Evolutionary conservation across 805 yeast species (phyloP), one percentile per base, ranked within the genome.

Genomic region (Candida coquimbonensis): DNA sequence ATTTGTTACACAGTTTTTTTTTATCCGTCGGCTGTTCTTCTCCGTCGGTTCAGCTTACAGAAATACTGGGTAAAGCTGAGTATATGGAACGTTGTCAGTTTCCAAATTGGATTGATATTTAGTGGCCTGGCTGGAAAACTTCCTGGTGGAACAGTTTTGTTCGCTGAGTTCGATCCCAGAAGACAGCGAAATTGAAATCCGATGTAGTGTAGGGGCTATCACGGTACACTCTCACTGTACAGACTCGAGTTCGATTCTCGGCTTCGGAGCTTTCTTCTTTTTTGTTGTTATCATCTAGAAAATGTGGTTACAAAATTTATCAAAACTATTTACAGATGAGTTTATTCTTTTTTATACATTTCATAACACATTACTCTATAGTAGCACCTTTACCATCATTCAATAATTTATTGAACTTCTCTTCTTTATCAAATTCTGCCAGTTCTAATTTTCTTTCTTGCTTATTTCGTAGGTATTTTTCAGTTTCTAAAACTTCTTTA

Each of bases 211-310:
- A 59, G 63, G 54, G 63, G 63, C 60, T 59, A 59, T 50, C 63
- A 59, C 59, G 55, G 60, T 51, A 55, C 62, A 54, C 63, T 59
- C 63, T 59, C 63, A 57, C 61, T 54, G 63, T 55, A 53, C 57
- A 56, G 56, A 58, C 63, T 62, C 60, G 62, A 56, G 63, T 59
- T 59, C 63, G 63, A 59, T 57, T 59, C 63, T 55, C 63, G 59
- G 63, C 54, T 49, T 59, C 60, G 63, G 63, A 59, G 55, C 39
- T 39, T 33, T 31, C 45, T 49, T 53, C 51, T 49, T 42, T 46
- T 40, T 27, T 29, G 17, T 11, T 25, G 19, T 17, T 17, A 17
- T 17, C 19, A 17, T 17, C 3, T 3, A 17, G 19, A 17, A 17
- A 17, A 17, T 17, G 19, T 21, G 24, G 24, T 6, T 21, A 21